Conservation (phyloP, 805 yeast species). For the Saccharomyces jurei region DNA sequence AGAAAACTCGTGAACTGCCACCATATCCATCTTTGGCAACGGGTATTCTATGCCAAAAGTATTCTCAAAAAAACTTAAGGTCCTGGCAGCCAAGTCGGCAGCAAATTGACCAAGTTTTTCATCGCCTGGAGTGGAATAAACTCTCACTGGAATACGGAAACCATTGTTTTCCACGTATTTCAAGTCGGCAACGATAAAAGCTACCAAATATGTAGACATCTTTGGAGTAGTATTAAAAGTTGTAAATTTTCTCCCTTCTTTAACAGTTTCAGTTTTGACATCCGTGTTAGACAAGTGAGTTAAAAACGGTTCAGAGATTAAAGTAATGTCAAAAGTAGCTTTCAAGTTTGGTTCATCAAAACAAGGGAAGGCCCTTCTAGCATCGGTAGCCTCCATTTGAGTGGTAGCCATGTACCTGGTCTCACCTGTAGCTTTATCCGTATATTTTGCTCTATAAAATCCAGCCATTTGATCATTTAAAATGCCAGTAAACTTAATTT, state of each 20-base stretch:
- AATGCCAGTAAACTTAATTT: constrained; percentile 49
- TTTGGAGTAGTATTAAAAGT: constrained; percentile 56
- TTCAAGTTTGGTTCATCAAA: constrained; percentile 67
- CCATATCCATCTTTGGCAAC: constrained; percentile 69
- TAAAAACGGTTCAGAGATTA: constrained; percentile 43
- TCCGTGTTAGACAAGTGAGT: constrained; percentile 67
- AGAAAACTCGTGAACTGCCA: constrained; percentile 64
- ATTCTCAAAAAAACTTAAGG: constrained; percentile 56
- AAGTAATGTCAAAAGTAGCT: constrained; percentile 53
- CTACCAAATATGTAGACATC: constrained; percentile 69
- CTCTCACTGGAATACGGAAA: constrained; percentile 45
- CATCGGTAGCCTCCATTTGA: constrained; percentile 65
- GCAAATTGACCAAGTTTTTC: constrained; percentile 56
- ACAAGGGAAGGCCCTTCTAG: constrained; percentile 71
- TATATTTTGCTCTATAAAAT: constrained; percentile 58
- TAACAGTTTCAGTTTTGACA: constrained; percentile 34
- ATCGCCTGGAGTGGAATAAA: constrained; percentile 49
- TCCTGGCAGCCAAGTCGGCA: constrained; percentile 54
- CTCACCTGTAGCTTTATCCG: constrained; percentile 34
- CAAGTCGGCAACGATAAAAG: constrained; percentile 64
- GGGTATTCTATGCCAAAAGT: constrained; percentile 68
- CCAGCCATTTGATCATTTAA: constrained; percentile 67
- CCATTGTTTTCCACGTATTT: constrained; percentile 46
- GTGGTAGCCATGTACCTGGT: constrained; percentile 25
- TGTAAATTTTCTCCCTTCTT: constrained; percentile 37